Conservation (phyloP, 2,329 filamentous ascomycete genomes). For the Chaetomiaceae sp. region DNA sequence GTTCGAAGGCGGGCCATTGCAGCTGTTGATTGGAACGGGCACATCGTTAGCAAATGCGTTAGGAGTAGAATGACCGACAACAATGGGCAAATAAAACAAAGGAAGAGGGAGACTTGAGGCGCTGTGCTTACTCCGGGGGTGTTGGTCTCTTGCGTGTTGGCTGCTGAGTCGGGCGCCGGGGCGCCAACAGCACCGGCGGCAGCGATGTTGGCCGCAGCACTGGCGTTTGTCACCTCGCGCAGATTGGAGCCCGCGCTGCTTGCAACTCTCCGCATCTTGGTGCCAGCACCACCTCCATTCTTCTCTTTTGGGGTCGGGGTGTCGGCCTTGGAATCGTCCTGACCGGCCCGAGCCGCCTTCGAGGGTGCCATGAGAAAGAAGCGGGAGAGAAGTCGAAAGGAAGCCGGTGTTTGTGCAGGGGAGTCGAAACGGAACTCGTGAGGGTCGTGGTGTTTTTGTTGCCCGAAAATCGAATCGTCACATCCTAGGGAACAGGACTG, state of each 20-base stretch:
- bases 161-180: constrained; percentile 29
- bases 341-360: constrained; percentile 40
- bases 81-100: background rate
- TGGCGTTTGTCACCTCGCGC: constrained; percentile 41
- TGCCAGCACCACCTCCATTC: constrained; percentile 34
- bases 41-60: background rate
- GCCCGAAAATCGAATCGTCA: constrained; percentile 5
- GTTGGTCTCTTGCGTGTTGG: constrained; percentile 19
- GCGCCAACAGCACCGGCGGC: constrained; percentile 23
- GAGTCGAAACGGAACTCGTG: background rate
- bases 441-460: background rate
- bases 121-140: constrained; percentile 24
- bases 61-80: constrained; percentile 15
- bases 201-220: constrained; percentile 17
- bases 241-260: constrained; percentile 47
- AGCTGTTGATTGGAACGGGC: constrained; percentile 36
- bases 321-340: constrained; percentile 43
- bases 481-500: constrained; percentile 10
- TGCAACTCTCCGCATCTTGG: constrained; percentile 51
- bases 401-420: background rate
- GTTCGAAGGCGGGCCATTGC: constrained; percentile 64
- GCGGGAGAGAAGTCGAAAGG: background rate
- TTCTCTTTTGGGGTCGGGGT: constrained; percentile 41
- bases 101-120: too few relatives aligned
- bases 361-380: constrained; percentile 38